Percentiles rank a stretch among this genome's conserved stretches.
phyloP scores from a whole-genome alignment of 192 early-diverging fungal genomes.

The Podochytrium sp. region DNA sequence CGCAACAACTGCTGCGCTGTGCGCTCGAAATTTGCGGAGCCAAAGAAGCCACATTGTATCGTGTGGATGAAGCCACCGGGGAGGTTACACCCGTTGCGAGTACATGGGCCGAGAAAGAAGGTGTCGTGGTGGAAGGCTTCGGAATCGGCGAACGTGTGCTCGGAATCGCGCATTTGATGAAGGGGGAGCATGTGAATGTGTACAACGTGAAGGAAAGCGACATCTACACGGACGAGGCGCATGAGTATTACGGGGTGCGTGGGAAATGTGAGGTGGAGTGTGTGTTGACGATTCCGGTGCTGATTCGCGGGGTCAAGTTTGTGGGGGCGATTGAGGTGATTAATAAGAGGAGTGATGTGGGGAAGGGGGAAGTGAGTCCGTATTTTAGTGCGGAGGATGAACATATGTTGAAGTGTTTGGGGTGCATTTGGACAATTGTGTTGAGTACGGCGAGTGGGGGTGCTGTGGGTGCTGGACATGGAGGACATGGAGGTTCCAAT shows the following conservation, averaged over 20 bases:
- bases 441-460: not conserved
- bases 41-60: slow-evolving; percentile 36
- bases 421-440: slow-evolving; percentile 45
- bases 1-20: slow-evolving; percentile 26
- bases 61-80: slow-evolving; percentile 32
- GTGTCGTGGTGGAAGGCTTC: not conserved
- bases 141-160: slow-evolving; percentile 23
- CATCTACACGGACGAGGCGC: slow-evolving; percentile 40
- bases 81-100: slow-evolving; percentile 29
- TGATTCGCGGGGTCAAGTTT: slow-evolving; percentile 28
- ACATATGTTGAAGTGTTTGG: slow-evolving; percentile 42
- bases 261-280: slow-evolving; percentile 46
- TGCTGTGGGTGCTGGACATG: not conserved
- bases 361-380: slow-evolving; percentile 25
- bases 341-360: slow-evolving; percentile 40
- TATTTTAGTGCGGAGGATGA: slow-evolving; percentile 60
- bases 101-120: slow-evolving; percentile 33
- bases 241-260: slow-evolving; percentile 32
- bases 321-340: slow-evolving; percentile 52
- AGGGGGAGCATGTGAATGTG: slow-evolving; percentile 47
- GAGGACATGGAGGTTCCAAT: not conserved
- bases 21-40: slow-evolving; percentile 35
- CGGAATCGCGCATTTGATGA: slow-evolving; percentile 28
- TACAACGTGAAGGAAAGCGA: slow-evolving; percentile 55
- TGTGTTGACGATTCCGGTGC: slow-evolving; percentile 47